phyloP scores from a whole-genome alignment of 805 yeast species.

The Komagataella ulmi region DNA sequence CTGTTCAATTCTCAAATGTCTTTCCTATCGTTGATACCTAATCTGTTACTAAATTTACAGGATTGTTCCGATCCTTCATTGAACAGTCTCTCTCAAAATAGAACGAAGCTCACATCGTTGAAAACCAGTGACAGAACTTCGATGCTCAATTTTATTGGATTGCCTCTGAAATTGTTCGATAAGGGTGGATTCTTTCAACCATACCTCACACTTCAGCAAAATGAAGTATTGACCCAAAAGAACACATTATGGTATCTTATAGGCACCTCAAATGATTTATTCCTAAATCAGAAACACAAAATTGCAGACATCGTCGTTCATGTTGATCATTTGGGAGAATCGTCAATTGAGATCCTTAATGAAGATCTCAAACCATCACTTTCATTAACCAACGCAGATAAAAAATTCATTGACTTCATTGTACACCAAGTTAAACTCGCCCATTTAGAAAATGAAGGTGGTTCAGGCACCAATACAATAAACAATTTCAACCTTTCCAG shows the following conservation, averaged over 20 bases:
- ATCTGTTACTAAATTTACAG: constrained; percentile 54
- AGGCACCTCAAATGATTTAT: constrained; percentile 80
- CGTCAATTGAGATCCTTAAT: constrained; percentile 31
- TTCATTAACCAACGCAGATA: constrained; percentile 47
- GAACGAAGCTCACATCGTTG: constrained; percentile 51
- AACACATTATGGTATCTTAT: constrained; percentile 54
- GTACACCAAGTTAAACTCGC: constrained; percentile 28
- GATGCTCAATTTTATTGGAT: constrained; percentile 66
- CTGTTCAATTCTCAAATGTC: constrained; percentile 78
- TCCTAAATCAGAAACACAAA: constrained; percentile 48
- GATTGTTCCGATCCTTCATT: constrained; percentile 73
- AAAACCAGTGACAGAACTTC: constrained; percentile 71
- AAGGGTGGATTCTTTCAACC: constrained; percentile 85
- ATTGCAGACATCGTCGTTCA: constrained; percentile 64
- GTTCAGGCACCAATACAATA: constrained; percentile 20
- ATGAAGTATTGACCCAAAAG: constrained; percentile 50
- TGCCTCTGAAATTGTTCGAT: constrained; percentile 79
- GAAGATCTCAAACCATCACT: constrained; percentile 27
- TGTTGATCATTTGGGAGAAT: constrained; percentile 30
- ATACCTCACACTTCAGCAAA: constrained; percentile 86
- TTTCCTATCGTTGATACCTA: constrained; percentile 72
- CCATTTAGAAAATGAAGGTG: constrained; percentile 23
- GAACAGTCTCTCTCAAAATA: constrained; percentile 28
- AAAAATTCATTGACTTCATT: constrained; percentile 58
- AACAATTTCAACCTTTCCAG: constrained; percentile 6